Evolutionary conservation across 345 rosid species (phyloP).

Genomic region (Ailanthus altissimus): DNA sequence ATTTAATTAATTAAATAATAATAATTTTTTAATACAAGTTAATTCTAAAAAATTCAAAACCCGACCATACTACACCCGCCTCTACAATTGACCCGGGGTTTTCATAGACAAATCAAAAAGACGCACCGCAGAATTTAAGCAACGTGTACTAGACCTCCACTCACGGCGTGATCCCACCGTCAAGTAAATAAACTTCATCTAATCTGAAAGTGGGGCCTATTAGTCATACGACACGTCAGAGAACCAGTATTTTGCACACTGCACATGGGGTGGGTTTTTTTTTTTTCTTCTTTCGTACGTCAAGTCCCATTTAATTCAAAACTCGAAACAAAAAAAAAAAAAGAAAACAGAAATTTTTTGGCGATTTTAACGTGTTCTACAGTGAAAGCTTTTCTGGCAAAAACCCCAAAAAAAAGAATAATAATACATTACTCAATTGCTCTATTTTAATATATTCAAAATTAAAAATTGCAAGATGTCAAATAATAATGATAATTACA

Average conservation of each 20-base stretch:
- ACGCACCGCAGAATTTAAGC: neutral
- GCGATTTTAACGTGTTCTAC: constrained; percentile 1
- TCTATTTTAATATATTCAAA: too few relatives aligned
- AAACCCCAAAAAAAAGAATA: too few relatives aligned
- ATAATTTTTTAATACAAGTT: too few relatives aligned
- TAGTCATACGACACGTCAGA: neutral
- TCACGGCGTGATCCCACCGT: neutral
- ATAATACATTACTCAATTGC: too few relatives aligned
- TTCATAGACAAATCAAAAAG: neutral
- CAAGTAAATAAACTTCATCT: neutral
- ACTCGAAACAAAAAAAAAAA: neutral
- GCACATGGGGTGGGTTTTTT: neutral
- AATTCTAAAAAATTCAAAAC: too few relatives aligned
- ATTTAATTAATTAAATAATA: too few relatives aligned
- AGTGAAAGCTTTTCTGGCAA: neutral
- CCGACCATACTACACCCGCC: too few relatives aligned
- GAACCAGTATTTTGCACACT: neutral
- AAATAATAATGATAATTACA: too few relatives aligned
- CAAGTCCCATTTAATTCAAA: neutral
- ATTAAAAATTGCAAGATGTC: too few relatives aligned
- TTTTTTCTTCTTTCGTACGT: neutral
- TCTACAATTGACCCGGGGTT: too few relatives aligned
- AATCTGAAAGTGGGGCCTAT: neutral
- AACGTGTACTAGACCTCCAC: neutral
- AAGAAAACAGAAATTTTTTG: neutral